These are phyloP conservation scores for Solidago caesia DNA, from an alignment of 129 eudicot species.

Conservation along the genomic window DNA sequence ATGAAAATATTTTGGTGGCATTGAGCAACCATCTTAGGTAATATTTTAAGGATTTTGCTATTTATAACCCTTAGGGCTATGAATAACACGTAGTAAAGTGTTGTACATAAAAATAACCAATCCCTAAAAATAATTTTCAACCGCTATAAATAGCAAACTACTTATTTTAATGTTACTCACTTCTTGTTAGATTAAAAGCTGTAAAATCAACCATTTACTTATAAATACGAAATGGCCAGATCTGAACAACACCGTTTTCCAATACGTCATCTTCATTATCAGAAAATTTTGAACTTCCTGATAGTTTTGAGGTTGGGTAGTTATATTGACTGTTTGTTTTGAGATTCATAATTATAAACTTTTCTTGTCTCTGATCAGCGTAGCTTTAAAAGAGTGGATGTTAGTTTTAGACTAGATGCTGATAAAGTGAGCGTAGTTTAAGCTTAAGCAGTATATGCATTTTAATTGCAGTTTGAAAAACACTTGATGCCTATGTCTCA, in stretches of 20 bases:
- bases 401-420: neutral
- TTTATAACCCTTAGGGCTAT: too few relatives aligned
- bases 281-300: too few relatives aligned
- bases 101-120: too few relatives aligned
- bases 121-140: too few relatives aligned
- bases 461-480: neutral
- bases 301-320: neutral
- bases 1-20: neutral
- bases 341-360: neutral
- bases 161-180: neutral
- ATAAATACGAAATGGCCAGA: neutral
- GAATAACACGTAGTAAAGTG: too few relatives aligned
- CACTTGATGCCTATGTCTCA: neutral
- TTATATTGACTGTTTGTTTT: too few relatives aligned
- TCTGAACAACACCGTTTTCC: neutral
- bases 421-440: neutral
- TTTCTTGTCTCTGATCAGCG: neutral
- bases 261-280: neutral
- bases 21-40: too few relatives aligned
- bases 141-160: too few relatives aligned
- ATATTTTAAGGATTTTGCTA: too few relatives aligned
- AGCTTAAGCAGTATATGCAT: neutral
- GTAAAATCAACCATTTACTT: neutral
- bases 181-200: neutral
- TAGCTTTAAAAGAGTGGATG: neutral